phyloP scores from a whole-genome alignment of 78 protist genomes.

The Emiliania huxleyi region DNA sequence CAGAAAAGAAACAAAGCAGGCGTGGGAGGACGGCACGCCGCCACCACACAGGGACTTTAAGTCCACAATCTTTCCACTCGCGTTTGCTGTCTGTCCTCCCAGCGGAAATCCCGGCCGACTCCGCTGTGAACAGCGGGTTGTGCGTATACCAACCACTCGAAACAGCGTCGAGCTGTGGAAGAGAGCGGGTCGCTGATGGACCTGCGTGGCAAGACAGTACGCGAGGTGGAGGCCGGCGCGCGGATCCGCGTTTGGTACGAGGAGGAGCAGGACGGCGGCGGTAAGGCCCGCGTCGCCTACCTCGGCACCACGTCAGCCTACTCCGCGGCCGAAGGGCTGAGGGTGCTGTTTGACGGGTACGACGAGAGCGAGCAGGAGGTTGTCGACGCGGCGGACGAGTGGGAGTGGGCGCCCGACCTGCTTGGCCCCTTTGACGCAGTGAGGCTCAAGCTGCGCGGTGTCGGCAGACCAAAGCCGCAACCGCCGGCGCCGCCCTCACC shows the following conservation, averaged over 20 bases:
- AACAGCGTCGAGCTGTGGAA: no score
- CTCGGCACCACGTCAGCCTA: background rate
- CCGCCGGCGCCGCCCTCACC: no score
- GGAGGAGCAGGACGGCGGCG: background rate
- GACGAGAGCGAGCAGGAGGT: background rate
- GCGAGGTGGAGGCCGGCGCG: background rate
- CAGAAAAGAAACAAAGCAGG: no score
- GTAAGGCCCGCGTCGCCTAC: background rate
- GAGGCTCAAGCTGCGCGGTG: background rate
- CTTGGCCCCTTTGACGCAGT: background rate
- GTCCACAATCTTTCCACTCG: no score
- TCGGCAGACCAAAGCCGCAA: background rate
- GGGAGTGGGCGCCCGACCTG: background rate
- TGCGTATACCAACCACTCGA: no score
- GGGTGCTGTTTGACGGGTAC: background rate
- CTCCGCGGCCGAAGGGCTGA: background rate
- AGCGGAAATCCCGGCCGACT: no score
- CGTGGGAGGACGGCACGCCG: no score
- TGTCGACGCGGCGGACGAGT: background rate
- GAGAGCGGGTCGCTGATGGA: no score
- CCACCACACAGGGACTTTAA: no score
- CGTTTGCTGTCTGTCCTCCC: no score
- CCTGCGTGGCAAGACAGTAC: background rate
- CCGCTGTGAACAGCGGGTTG: no score
- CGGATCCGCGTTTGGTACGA: background rate